Percentiles rank a stretch among this genome's conserved stretches.
Conservation (phyloP, 495 filamentous ascomycete genomes). For the Hypoxylon crocopeplum region DNA sequence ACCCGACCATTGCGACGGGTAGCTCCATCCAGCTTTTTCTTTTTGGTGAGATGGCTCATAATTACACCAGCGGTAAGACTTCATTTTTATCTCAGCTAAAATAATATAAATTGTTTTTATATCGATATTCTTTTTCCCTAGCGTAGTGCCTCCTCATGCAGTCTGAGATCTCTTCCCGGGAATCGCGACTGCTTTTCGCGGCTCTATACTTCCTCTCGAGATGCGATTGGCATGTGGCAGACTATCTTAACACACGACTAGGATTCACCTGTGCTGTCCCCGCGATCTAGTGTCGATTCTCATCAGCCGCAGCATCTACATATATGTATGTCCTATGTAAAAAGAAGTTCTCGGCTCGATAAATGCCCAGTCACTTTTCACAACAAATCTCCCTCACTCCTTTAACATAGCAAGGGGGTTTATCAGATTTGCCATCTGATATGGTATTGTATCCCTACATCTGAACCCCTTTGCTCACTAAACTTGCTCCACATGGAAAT, state of each 20-base stretch:
- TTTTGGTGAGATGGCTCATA: neutral
- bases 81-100: neutral
- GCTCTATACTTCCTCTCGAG: neutral
- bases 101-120: constrained; percentile 1
- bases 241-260: constrained; percentile 20
- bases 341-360: neutral
- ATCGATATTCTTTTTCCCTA: constrained; percentile 3
- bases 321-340: neutral
- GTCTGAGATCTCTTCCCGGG: constrained; percentile 1
- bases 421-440: constrained; percentile 5
- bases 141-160: neutral
- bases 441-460: constrained; percentile 5
- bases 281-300: constrained; percentile 31
- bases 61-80: neutral
- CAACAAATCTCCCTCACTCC: no score
- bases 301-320: constrained; percentile 29
- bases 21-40: constrained; percentile 7
- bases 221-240: constrained; percentile 31
- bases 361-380: neutral
- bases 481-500: constrained; percentile 9
- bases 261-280: constrained; percentile 20
- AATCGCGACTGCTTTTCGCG: constrained; percentile 9
- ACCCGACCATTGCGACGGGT: constrained; percentile 14
- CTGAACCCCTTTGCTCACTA: constrained; percentile 1
- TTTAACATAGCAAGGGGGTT: neutral